Percentiles rank a stretch among this genome's conserved stretches.
Conservation (phyloP, 2,329 filamentous ascomycete genomes). For the Penicillium janthinellum region DNA sequence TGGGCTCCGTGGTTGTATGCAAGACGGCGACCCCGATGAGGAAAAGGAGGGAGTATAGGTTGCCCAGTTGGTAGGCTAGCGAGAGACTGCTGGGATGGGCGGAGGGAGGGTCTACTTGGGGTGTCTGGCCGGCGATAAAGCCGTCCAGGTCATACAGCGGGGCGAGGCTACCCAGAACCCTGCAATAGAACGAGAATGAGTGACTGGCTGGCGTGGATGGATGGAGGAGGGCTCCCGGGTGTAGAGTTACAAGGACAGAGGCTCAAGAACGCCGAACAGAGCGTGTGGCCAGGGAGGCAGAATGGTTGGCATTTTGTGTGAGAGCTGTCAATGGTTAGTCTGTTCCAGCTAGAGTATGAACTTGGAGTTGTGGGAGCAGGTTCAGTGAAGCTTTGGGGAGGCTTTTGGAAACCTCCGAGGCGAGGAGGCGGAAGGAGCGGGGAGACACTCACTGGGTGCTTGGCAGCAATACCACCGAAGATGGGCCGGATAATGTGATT, state of each 20-base stretch:
- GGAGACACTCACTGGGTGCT: neutral
- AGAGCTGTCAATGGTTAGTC: neutral
- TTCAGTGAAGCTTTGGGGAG: neutral
- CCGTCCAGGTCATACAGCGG: slow-evolving; percentile 60
- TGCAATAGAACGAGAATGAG: slow-evolving; percentile 32
- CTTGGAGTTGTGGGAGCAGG: neutral
- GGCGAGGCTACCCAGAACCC: slow-evolving; percentile 61
- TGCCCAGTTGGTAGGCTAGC: slow-evolving; percentile 69
- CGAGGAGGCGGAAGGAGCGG: neutral
- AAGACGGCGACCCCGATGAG: slow-evolving; percentile 66
- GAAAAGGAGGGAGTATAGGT: slow-evolving; percentile 67
- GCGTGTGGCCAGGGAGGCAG: slow-evolving; percentile 66
- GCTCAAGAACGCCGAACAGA: slow-evolving; percentile 69
- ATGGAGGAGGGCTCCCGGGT: neutral
- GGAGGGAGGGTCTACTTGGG: slow-evolving; percentile 35
- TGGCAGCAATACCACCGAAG: neutral
- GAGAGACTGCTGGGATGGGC: slow-evolving; percentile 50
- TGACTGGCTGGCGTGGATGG: slow-evolving; percentile 4
- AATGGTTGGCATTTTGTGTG: slow-evolving; percentile 44
- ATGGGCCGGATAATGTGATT: too few species aligned
- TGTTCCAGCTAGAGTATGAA: neutral
- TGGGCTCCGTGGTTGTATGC: slow-evolving; percentile 64
- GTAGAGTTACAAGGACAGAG: slow-evolving; percentile 63
- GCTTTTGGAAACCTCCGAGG: neutral
- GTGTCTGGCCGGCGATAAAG: slow-evolving; percentile 67